A percentile compares a stretch with the other conserved stretches of the same genome.
phyloP scores from a whole-genome alignment of 257 asterid species.

The Leptodermis oblonga region DNA sequence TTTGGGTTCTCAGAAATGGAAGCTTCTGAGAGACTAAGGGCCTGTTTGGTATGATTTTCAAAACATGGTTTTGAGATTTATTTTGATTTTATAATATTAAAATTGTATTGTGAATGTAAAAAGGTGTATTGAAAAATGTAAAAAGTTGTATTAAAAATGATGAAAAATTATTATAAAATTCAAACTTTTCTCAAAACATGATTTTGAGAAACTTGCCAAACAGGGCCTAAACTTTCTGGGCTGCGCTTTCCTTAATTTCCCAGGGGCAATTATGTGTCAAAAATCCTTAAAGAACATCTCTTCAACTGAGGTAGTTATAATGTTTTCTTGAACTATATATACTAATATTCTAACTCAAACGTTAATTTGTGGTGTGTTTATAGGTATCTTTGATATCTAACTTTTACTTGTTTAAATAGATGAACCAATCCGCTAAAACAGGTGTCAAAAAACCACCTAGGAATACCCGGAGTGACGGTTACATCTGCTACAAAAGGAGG shows the following conservation, averaged over 20 bases:
- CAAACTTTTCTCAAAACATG: too few species aligned
- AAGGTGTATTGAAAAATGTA: too few species aligned
- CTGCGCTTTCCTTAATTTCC: slow-evolving; percentile 69
- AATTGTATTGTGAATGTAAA: too few species aligned
- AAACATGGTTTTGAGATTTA: too few species aligned
- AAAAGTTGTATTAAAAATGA: too few species aligned
- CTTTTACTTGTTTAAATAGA: background rate
- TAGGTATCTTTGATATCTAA: background rate
- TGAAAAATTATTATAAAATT: too few species aligned
- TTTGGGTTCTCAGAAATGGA: slow-evolving; percentile 70
- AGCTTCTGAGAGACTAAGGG: slow-evolving; percentile 52
- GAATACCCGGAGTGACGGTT: background rate
- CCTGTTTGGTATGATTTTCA: too few species aligned
- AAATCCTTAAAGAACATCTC: slow-evolving; percentile 35
- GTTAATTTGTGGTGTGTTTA: background rate
- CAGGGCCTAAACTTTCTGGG: slow-evolving; percentile 44
- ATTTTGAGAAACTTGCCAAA: too few species aligned
- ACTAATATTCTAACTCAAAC: background rate
- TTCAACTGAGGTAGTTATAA: slow-evolving; percentile 34
- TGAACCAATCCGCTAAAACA: background rate
- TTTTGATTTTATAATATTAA: too few species aligned
- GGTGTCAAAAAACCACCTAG: background rate
- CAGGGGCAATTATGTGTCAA: slow-evolving; percentile 75
- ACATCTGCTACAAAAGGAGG: background rate
- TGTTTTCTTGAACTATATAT: background rate